Conservation (phyloP, 345 rosid genomes). For the Lepidium sativum region DNA sequence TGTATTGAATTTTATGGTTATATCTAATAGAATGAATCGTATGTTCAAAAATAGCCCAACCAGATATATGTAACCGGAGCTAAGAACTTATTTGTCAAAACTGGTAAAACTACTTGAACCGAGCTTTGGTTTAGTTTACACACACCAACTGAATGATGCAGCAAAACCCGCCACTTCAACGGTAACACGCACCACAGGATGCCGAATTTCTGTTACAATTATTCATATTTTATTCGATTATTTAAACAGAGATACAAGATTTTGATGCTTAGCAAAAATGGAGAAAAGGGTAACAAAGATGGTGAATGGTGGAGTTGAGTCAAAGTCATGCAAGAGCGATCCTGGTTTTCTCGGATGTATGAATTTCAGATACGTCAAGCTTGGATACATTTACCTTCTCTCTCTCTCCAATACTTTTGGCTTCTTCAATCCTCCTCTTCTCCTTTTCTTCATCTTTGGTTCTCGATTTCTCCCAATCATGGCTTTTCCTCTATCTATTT, state of each 20-base stretch:
- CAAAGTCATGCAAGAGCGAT: slow-evolving; percentile 34
- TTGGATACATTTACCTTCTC: slow-evolving; percentile 55
- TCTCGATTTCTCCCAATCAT: slow-evolving; percentile 23
- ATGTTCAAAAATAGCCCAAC: neutral
- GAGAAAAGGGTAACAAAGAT: slow-evolving; percentile 42
- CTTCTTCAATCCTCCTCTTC: slow-evolving; percentile 30
- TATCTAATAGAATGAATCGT: neutral
- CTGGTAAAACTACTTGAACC: neutral
- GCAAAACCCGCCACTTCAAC: slow-evolving; percentile 22
- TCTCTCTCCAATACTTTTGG: slow-evolving; percentile 20
- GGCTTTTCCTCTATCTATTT: slow-evolving; percentile 26
- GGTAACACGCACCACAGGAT: slow-evolving; percentile 30
- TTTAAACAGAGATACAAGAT: slow-evolving; percentile 3
- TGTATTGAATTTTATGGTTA: slow-evolving; percentile 9
- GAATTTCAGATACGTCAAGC: slow-evolving; percentile 52
- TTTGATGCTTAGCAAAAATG: slow-evolving; percentile 26
- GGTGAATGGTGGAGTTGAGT: slow-evolving; percentile 34
- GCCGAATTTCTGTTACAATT: slow-evolving; percentile 25
- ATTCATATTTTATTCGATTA: neutral
- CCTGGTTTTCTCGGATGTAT: slow-evolving; percentile 49
- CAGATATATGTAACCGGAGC: neutral
- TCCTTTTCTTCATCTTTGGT: slow-evolving; percentile 26
- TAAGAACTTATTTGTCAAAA: neutral
- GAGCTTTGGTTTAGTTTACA: slow-evolving; percentile 4
- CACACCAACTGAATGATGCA: slow-evolving; percentile 23